Evolutionary conservation across 306 rosid genomes (phyloP).

Genomic region (Alnus rubra): DNA sequence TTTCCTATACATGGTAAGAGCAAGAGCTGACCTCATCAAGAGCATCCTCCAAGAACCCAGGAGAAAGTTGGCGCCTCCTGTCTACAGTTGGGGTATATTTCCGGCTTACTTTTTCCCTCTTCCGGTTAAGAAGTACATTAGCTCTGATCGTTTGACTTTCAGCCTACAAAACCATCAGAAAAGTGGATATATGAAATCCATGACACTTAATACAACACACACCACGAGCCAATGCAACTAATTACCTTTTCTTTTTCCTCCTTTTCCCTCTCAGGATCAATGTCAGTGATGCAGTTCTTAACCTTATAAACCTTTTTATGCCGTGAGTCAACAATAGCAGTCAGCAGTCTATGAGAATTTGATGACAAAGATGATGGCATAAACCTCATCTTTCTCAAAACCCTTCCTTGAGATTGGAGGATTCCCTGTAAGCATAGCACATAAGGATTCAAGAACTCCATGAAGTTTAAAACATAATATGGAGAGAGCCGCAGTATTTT

Average conservation of each 20-base stretch:
- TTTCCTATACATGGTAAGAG: background rate
- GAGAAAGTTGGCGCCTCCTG: constrained; percentile 96
- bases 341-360: constrained; percentile 88
- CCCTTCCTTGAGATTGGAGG: constrained; percentile 97
- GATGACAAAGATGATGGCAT: constrained; percentile 96
- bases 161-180: constrained; percentile 55
- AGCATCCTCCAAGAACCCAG: constrained; percentile 99
- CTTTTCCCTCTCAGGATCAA: constrained; percentile 98
- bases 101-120: constrained; percentile 82
- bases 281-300: constrained; percentile 90
- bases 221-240: constrained; percentile 18
- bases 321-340: constrained; percentile 97
- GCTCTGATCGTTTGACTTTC: constrained; percentile 92
- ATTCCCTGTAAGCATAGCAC: constrained; percentile 63
- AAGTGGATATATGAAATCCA: constrained; percentile 22
- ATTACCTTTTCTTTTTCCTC: constrained; percentile 97
- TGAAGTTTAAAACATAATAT: background rate
- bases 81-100: constrained; percentile 81
- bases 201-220: constrained; percentile 15
- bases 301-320: constrained; percentile 87
- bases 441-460: constrained; percentile 18
- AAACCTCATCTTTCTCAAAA: constrained; percentile 87
- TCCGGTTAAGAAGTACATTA: constrained; percentile 74
- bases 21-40: constrained; percentile 76
- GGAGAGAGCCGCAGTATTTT: background rate